phyloP scores from a whole-genome alignment of 2,329 filamentous ascomycete species.

The Atkinsonella texensis region DNA sequence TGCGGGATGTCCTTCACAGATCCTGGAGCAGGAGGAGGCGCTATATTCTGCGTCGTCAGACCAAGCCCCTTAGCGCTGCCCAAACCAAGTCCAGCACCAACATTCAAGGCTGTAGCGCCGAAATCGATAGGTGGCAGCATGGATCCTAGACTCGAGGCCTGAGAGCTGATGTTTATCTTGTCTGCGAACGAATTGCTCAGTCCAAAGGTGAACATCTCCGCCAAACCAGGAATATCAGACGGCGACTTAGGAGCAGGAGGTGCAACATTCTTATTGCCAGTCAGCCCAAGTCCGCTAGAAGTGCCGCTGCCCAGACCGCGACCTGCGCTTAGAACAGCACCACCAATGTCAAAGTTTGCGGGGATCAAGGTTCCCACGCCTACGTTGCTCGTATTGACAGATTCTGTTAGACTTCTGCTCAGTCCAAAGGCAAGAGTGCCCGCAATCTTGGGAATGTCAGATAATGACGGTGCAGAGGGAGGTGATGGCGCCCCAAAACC shows the following conservation, averaged over 20 bases:
- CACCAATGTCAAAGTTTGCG: slow-evolving; percentile 4
- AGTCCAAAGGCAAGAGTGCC: slow-evolving; percentile 5
- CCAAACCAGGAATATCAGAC: slow-evolving; percentile 5
- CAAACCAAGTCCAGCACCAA: slow-evolving; percentile 10
- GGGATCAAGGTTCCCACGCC: neutral
- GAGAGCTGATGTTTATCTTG: slow-evolving; percentile 6
- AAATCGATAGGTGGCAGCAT: slow-evolving; percentile 7
- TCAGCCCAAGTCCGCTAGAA: slow-evolving; percentile 8
- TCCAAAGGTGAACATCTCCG: slow-evolving; percentile 9
- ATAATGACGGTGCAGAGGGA: neutral
- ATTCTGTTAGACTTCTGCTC: slow-evolving; percentile 2
- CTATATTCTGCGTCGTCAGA: slow-evolving; percentile 8
- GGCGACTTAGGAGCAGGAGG: neutral
- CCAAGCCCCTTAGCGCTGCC: slow-evolving; percentile 10
- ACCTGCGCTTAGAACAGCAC: slow-evolving; percentile 7
- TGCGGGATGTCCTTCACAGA: slow-evolving; percentile 8
- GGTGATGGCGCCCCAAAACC: neutral
- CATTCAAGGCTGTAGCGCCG: slow-evolving; percentile 7
- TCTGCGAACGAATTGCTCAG: slow-evolving; percentile 9
- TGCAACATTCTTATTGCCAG: slow-evolving; percentile 2
- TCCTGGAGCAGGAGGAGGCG: slow-evolving; percentile 2
- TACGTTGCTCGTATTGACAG: slow-evolving; percentile 2
- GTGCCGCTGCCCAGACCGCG: slow-evolving; percentile 10
- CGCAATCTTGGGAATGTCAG: slow-evolving; percentile 6
- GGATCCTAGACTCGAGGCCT: slow-evolving; percentile 3